A percentile compares a stretch with the other conserved stretches of the same genome.
Conservation (phyloP, 1,284 basidiomycete genomes). For the Exsudoporus floridanus region DNA sequence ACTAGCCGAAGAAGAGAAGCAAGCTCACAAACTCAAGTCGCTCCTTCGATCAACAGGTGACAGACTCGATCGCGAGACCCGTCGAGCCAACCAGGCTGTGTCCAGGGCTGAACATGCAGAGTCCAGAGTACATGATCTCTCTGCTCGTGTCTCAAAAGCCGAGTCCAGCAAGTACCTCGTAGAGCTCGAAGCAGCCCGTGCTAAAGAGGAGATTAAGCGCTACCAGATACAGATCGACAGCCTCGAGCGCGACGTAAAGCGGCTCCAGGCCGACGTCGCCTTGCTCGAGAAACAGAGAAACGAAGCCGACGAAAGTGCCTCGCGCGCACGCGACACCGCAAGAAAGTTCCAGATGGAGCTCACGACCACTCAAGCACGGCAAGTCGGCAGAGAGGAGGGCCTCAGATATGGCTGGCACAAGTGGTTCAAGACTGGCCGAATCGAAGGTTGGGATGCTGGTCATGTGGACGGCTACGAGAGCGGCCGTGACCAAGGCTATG, state of each 20-base stretch:
- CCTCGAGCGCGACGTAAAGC: conserved; percentile 49
- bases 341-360: conserved; percentile 48
- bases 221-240: conserved; percentile 50
- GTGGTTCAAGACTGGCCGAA: conserved; percentile 43
- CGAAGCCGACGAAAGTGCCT: conserved; percentile 48
- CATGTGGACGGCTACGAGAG: conserved; percentile 44
- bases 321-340: conserved; percentile 48
- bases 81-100: conserved; percentile 51
- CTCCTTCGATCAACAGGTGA: conserved; percentile 54
- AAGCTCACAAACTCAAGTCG: conserved; percentile 55
- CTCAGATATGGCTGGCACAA: conserved; percentile 37
- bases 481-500: conserved; percentile 48
- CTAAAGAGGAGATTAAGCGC: conserved; percentile 48
- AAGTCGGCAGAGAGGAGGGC: conserved; percentile 47
- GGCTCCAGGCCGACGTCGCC: conserved; percentile 43
- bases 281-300: conserved; percentile 45
- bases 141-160: conserved; percentile 39
- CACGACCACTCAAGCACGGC: conserved; percentile 47
- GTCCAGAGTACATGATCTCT: conserved; percentile 44
- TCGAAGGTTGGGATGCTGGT: conserved; percentile 46
- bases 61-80: conserved; percentile 56
- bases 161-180: conserved; percentile 49
- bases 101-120: conserved; percentile 55
- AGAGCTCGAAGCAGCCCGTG: conserved; percentile 47
- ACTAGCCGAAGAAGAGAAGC: conserved; percentile 63